A percentile compares a stretch with the other conserved stretches of the same genome.
phyloP scores from a whole-genome alignment of 2,329 filamentous ascomycete species.

The Dothidotthia symphoricarpi region DNA sequence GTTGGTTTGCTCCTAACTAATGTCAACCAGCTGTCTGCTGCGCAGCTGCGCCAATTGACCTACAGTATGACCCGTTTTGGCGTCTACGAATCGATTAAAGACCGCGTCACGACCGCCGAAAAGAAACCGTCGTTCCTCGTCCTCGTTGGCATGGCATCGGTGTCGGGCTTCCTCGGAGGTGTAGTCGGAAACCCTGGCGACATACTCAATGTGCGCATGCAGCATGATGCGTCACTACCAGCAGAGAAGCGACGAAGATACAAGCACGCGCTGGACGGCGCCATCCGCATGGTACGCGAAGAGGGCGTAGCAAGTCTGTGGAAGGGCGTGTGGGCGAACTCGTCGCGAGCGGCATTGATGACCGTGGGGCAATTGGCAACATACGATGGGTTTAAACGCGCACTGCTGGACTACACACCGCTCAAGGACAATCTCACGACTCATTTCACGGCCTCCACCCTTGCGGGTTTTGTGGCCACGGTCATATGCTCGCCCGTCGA shows the following conservation, averaged over 20 bases:
- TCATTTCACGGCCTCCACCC: conserved; percentile 74
- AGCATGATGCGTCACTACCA: conserved; percentile 82
- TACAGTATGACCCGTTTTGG: conserved; percentile 97
- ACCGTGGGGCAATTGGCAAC: conserved; percentile 79
- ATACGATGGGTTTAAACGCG: conserved; percentile 77
- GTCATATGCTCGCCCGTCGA: conserved; percentile 83
- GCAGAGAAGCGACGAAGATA: conserved; percentile 77
- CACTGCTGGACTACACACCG: conserved; percentile 65
- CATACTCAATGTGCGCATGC: conserved; percentile 97
- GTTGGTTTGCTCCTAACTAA: neutral
- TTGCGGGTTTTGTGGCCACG: conserved; percentile 79
- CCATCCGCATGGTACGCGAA: conserved; percentile 80
- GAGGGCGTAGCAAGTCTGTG: conserved; percentile 78
- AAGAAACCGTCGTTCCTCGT: conserved; percentile 65
- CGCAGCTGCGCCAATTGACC: conserved; percentile 84
- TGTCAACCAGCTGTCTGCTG: conserved; percentile 70
- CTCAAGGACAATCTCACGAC: conserved; percentile 68
- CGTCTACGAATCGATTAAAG: conserved; percentile 91
- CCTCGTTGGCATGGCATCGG: conserved; percentile 78
- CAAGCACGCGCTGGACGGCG: conserved; percentile 80
- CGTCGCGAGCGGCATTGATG: conserved; percentile 79
- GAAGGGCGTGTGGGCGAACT: conserved; percentile 82
- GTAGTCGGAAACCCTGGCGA: conserved; percentile 92
- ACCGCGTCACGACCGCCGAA: conserved; percentile 56
- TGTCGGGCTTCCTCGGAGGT: conserved; percentile 84